phyloP scores from a whole-genome alignment of 139 green algal genomes.

The Astrephomene gubernaculifera region DNA sequence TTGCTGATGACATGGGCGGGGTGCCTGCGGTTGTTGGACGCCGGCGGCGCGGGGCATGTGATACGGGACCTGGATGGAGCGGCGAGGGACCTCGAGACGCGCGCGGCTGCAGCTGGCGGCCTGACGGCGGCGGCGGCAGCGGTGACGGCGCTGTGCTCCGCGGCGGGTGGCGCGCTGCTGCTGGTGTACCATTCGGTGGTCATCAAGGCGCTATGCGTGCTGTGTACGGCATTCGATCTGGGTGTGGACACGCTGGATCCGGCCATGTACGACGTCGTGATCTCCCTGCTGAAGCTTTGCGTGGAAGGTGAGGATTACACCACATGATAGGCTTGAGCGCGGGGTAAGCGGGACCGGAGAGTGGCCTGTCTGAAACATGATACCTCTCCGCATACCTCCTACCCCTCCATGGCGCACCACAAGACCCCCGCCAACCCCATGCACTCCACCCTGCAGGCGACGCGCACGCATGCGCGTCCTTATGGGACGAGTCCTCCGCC shows the following conservation, averaged over 20 bases:
- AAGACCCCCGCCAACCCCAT: no score
- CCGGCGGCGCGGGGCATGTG: background rate
- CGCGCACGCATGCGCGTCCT: slow-evolving; percentile 20
- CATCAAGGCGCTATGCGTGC: slow-evolving; percentile 49
- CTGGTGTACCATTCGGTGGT: slow-evolving; percentile 38
- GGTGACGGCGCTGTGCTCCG: slow-evolving; percentile 6
- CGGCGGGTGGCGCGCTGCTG: slow-evolving; percentile 35
- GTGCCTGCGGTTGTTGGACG: slow-evolving; percentile 31
- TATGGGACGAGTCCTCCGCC: slow-evolving; percentile 55
- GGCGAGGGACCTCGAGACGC: slow-evolving; percentile 22
- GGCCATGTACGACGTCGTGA: slow-evolving; percentile 38
- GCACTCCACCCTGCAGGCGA: slow-evolving; percentile 9
- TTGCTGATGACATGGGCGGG: slow-evolving; percentile 53
- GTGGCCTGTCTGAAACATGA: no score
- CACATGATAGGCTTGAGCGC: no score
- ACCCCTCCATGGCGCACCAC: no score
- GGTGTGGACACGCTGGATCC: slow-evolving; percentile 43
- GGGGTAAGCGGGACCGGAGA: no score
- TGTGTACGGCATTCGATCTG: slow-evolving; percentile 66
- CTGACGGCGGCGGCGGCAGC: background rate
- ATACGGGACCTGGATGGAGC: slow-evolving; percentile 35
- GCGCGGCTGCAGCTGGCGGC: background rate
- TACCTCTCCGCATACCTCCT: no score
- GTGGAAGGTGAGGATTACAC: slow-evolving; percentile 37
- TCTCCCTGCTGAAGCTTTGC: slow-evolving; percentile 40